phyloP scores from a whole-genome alignment of 805 yeast species.

The Sugiyamaella chiloensis region DNA sequence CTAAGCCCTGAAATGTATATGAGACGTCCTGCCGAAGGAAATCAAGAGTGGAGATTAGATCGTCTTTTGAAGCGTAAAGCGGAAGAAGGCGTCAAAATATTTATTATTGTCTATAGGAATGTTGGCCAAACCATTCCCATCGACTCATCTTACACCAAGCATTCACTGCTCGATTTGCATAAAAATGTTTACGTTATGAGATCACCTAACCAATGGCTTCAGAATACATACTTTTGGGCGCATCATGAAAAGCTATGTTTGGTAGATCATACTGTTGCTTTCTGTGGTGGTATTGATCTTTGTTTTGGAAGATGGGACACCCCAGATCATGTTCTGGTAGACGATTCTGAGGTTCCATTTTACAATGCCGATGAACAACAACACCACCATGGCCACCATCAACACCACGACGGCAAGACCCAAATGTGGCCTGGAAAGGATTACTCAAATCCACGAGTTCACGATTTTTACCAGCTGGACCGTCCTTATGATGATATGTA shows the following conservation, averaged over 20 bases:
- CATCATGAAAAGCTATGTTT: slow-evolving; percentile 93
- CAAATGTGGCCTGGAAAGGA: slow-evolving; percentile 95
- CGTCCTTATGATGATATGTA: slow-evolving; percentile 90
- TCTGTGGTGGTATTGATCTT: slow-evolving; percentile 92
- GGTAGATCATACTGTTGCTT: slow-evolving; percentile 83
- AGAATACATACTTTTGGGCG: slow-evolving; percentile 96
- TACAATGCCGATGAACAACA: slow-evolving; percentile 20
- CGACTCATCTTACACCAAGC: slow-evolving; percentile 92
- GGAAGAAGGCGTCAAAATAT: slow-evolving; percentile 90
- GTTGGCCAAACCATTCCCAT: slow-evolving; percentile 91
- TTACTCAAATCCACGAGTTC: slow-evolving; percentile 91
- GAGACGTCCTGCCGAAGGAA: slow-evolving; percentile 92
- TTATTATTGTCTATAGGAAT: slow-evolving; percentile 86
- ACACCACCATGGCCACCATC: too few species aligned
- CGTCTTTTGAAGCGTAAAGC: slow-evolving; percentile 86
- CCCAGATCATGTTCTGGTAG: slow-evolving; percentile 87
- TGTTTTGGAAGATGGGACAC: slow-evolving; percentile 97
- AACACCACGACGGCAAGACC: slow-evolving; percentile 30
- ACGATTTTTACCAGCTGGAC: slow-evolving; percentile 77
- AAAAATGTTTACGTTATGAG: slow-evolving; percentile 85
- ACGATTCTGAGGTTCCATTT: slow-evolving; percentile 49
- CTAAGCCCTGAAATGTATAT: slow-evolving; percentile 88
- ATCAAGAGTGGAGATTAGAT: slow-evolving; percentile 91
- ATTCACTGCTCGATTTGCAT: slow-evolving; percentile 80
- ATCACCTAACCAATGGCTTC: slow-evolving; percentile 92